Base-by-base conservation (phyloP, 225 moss, liverwort and hornwort genomes). In the Sphagnum tenellum region DNA sequence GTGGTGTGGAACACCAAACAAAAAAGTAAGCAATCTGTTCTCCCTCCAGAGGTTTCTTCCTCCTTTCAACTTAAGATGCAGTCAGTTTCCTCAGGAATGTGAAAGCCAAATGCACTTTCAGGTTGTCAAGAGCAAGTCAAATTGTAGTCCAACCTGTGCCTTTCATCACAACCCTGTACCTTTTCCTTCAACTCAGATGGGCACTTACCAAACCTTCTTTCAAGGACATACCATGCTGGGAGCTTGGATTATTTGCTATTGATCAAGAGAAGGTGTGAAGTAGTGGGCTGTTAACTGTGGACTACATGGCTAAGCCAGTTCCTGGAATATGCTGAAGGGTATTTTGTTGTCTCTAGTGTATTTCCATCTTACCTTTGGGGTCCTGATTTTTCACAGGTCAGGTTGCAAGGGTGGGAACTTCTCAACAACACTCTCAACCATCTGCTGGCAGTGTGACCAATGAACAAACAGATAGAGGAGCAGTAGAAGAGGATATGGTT, bases 401-500 rank as follows among this genome's bases (percentile, higher is more conserved):
- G 7, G 4, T 13, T 4, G 58, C 3, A 12, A 58, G 7, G 5
- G 58, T 58, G 4, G 3, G 5, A 9, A 3, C 47, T 55, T 55
- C 84, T 69, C 47, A 50, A 50, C 45, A 12, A 62, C 68, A 71
- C 63, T 46, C 66, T 12, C 63, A 49, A 55, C 47, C 64, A 73
- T 65, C 61, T 48, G 65, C 79, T 10, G 48, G 44, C 44, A 60
- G 10, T 56, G 45, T 9, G 12, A 12, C 63, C 7, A 3, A 46
- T 47, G 65, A 13, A 44, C 46, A 45, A 45, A 70, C 57, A 5
- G 63, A 4, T 29, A 49, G 54, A 10, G 71, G 64, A 56, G 57
- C 49, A 64, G 59, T 8, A 45, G 46, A 59, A 65, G 86, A 74
- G 59, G 87, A 81, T 55, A 45, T 87, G 44, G 64, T 55, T 9